Evolutionary conservation across 805 yeast genomes (phyloP), one percentile per base, ranked within the genome.

Genomic region (Yamadazyma phyllophila): DNA sequence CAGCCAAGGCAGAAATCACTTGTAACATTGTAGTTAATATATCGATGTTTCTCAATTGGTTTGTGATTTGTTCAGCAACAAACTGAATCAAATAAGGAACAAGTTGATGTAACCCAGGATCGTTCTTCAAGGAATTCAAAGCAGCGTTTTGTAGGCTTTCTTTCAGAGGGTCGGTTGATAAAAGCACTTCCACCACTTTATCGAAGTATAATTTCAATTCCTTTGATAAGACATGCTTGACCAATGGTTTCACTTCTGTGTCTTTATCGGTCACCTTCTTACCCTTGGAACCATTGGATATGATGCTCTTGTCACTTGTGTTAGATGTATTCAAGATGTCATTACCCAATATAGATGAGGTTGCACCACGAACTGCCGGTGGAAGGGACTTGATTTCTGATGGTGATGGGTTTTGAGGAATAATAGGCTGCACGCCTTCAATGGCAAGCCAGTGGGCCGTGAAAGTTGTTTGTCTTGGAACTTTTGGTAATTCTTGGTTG

Each of bases 381-480:
- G 96, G 87, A 45, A 88, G 68, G 29, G 81, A 78, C 60, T 83
- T 82, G 50, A 92, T 83, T 55, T 91, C 97, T 41, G 81, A 75
- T 15, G 83, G 78, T 41, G 84, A 77, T 17, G 99, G 99, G 67
- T 94, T 94, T 66, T 95, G 99, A 1, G 97, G 96, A 45, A 94
- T 92, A 27, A 94, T 84, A 1, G 99, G 99, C 61, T 94, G 99
- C 7, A 94, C 96, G 47, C 99, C 99, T 66, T 94, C 99, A 44
- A 94, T 88, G 0, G 99, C 98, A 27, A 95, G 74, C 98, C 99
- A 92, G 62, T 87, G 96, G 5, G 97, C 96, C 0, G 98, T 90
- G 63, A 88, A 91, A 0, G 96, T 84, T 2, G 96, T 84, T 49
- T 85, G 83, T 47, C 98, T 77, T 4, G 99, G 99, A 2, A 95